Base-by-base conservation (phyloP, 202 grass and related monocot species). In the Zizania palustris region DNA sequence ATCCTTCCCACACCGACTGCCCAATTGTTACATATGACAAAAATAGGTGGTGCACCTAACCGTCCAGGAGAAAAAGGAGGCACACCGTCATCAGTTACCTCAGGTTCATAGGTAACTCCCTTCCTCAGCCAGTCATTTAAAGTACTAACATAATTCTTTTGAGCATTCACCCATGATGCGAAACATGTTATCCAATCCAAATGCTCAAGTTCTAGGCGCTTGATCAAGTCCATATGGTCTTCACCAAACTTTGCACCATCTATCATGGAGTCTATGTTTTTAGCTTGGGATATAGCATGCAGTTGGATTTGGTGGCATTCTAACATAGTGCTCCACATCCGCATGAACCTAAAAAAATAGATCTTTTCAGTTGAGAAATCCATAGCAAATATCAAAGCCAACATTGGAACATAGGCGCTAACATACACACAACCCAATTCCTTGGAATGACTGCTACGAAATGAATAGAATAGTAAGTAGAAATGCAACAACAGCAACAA, bases 291-390 rank as follows among this genome's bases (percentile, higher is more conserved):
- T 73, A 99, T 89, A 21, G 92, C 96, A 83, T 95, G 87, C 68
- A 67, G 72, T 68, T 99, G 96, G 79, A 91, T 99, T 66, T 80
- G 89, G 74, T 99, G 96, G 72, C 96, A 95, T 88, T 95, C 92
- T 65, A 87, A 73, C 89, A 98, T 92, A 41, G 67, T 65, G 7
- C 54, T 62, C 95, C 91, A 95, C 95, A 98, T 98, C 78, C 42
- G 75, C 84, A 74, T 92, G 75, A 98, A 85, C 74, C 95, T 98
- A 80, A 69, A 88, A 28, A 82, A 86, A 54, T 22, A 65, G 20
- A 0, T 33, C 50, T 40, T 38, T 28, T 77, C 2, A 88, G 45
- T 60, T 6, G 1, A 57, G 56, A 37, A 28, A 28, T 59, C 21
- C 54, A 80, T 60, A 42, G 22, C 53, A 68, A 71, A 76, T 61